phyloP scores from a whole-genome alignment of 768 basidiomycete genomes.

The Termitomyces sp. region DNA sequence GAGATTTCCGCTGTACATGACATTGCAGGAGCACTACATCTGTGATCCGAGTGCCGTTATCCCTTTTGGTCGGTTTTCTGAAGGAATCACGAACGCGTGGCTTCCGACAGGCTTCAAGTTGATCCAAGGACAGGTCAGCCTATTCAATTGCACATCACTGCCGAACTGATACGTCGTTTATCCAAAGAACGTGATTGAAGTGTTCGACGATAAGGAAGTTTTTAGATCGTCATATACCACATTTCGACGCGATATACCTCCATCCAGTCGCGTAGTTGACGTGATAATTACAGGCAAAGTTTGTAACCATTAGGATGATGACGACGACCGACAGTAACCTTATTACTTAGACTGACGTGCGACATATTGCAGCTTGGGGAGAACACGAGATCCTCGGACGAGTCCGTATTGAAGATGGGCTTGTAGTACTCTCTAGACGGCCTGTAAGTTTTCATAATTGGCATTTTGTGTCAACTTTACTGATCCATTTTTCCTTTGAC shows the following conservation, averaged over 20 bases:
- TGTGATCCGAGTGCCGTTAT: constrained; percentile 26
- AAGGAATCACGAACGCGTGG: constrained; percentile 39
- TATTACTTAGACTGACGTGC: constrained; percentile 36
- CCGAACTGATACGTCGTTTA: constrained; percentile 38
- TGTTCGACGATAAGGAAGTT: constrained; percentile 27
- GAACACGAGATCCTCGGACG: constrained; percentile 50
- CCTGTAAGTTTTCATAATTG: constrained; percentile 30
- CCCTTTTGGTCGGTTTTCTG: constrained; percentile 25
- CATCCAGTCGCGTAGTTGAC: constrained; percentile 27
- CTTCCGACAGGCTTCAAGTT: constrained; percentile 33
- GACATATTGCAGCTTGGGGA: constrained; percentile 50
- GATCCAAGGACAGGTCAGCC: constrained; percentile 29
- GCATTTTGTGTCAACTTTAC: background rate
- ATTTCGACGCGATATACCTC: constrained; percentile 14
- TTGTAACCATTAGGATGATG: constrained; percentile 11
- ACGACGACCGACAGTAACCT: background rate
- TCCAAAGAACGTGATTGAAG: constrained; percentile 43
- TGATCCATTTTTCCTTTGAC: background rate
- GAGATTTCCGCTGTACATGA: constrained; percentile 42
- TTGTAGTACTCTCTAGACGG: constrained; percentile 47
- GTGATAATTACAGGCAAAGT: constrained; percentile 51
- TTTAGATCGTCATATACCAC: constrained; percentile 36
- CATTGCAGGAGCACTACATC: constrained; percentile 42
- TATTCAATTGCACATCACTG: constrained; percentile 27
- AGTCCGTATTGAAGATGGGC: constrained; percentile 52